phyloP scores from a whole-genome alignment of 345 rosid species.

The Lepidium aucheri region DNA sequence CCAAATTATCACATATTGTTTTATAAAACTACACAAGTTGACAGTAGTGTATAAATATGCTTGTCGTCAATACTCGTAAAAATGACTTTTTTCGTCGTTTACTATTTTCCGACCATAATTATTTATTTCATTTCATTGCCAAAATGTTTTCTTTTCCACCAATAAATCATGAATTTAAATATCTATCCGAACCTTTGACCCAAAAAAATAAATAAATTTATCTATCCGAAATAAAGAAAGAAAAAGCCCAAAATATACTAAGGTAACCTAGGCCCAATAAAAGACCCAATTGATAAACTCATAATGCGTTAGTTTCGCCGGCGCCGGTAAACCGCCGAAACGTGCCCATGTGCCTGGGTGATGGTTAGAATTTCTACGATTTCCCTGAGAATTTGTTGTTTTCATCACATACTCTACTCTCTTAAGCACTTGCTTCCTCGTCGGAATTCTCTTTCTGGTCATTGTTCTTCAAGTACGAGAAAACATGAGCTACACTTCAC shows the following conservation, averaged over 20 bases:
- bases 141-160: too few relatives aligned
- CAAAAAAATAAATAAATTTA: too few relatives aligned
- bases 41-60: too few relatives aligned
- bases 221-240: too few relatives aligned
- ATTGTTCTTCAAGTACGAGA: background rate
- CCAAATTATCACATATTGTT: too few relatives aligned
- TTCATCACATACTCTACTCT: background rate
- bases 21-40: too few relatives aligned
- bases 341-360: background rate
- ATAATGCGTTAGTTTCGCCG: background rate
- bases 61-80: too few relatives aligned
- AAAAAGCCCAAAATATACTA: background rate
- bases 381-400: background rate
- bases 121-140: too few relatives aligned
- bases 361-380: slow-evolving; percentile 1
- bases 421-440: background rate
- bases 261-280: background rate
- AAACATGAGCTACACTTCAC: slow-evolving; percentile 4
- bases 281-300: background rate
- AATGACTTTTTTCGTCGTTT: too few relatives aligned
- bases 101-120: too few relatives aligned
- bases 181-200: too few relatives aligned
- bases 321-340: slow-evolving; percentile 7
- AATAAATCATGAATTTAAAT: too few relatives aligned
- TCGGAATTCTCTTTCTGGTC: background rate